phyloP scores from a whole-genome alignment of 2,329 filamentous ascomycete species.

The Huntiella decipiens region DNA sequence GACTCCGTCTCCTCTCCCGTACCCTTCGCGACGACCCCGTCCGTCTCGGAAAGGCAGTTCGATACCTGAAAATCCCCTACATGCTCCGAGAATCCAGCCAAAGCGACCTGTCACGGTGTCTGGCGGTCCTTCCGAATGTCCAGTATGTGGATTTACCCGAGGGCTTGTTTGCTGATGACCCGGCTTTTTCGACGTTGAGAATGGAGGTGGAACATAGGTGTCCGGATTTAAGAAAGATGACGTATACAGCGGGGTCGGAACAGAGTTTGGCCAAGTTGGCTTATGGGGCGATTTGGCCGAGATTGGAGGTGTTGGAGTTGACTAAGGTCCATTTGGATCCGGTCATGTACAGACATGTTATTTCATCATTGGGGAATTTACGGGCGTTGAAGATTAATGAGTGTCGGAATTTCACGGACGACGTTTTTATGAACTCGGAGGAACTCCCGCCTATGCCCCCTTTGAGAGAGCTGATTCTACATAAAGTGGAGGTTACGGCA shows the following conservation, averaged over 20 bases:
- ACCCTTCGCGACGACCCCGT: constrained; percentile 62
- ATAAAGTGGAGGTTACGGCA: constrained; percentile 53
- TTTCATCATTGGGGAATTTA: constrained; percentile 47
- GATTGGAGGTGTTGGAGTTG: constrained; percentile 56
- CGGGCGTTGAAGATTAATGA: constrained; percentile 57
- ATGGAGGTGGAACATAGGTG: constrained; percentile 74
- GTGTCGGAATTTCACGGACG: constrained; percentile 53
- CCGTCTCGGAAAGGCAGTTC: constrained; percentile 47
- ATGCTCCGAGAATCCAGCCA: constrained; percentile 84
- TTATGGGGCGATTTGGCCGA: constrained; percentile 45
- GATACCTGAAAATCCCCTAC: constrained; percentile 76
- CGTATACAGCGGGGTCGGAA: constrained; percentile 62
- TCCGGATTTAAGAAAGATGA: constrained; percentile 74
- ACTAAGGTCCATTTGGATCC: constrained; percentile 51
- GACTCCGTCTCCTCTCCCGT: constrained; percentile 61
- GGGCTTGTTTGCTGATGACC: constrained; percentile 68
- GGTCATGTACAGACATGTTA: constrained; percentile 46
- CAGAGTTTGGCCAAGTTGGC: constrained; percentile 53
- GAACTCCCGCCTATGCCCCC: constrained; percentile 55
- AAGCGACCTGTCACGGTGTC: constrained; percentile 64
- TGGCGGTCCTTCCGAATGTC: constrained; percentile 68
- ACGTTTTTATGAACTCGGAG: constrained; percentile 49
- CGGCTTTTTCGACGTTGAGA: constrained; percentile 53
- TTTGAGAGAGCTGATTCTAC: constrained; percentile 53
- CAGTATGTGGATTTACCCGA: constrained; percentile 82